Conservation (phyloP, 2,329 filamentous ascomycete genomes). For the Calonectria montana region DNA sequence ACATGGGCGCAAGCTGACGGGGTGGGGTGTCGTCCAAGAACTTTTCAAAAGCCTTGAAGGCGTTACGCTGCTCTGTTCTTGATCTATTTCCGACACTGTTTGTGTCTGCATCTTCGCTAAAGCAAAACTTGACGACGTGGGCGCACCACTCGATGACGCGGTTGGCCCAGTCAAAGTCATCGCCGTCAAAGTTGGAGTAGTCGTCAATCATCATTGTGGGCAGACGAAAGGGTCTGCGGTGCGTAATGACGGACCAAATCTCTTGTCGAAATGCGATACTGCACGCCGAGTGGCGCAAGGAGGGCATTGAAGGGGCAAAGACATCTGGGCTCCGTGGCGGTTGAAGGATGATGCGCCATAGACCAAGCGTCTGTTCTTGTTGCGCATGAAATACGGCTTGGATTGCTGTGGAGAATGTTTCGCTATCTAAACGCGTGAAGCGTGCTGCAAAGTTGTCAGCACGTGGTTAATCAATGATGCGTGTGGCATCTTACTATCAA, state of each 20-base stretch:
- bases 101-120: neutral
- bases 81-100: neutral
- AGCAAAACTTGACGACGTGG: slow-evolving; percentile 29
- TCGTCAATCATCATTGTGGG: slow-evolving; percentile 22
- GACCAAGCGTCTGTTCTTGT: slow-evolving; percentile 14
- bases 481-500: slow-evolving; percentile 16
- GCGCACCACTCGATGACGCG: slow-evolving; percentile 27
- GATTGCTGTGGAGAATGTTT: slow-evolving; percentile 27
- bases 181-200: slow-evolving; percentile 22
- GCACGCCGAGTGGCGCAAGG: slow-evolving; percentile 25
- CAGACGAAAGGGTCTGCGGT: slow-evolving; percentile 25
- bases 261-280: slow-evolving; percentile 27
- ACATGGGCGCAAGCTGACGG: slow-evolving; percentile 19
- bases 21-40: slow-evolving; percentile 24
- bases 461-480: no score
- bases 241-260: slow-evolving; percentile 29
- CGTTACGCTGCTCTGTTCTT: slow-evolving; percentile 19
- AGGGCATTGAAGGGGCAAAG: slow-evolving; percentile 23
- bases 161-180: slow-evolving; percentile 32
- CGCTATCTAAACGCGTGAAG: slow-evolving; percentile 27
- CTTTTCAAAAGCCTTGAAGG: slow-evolving; percentile 16
- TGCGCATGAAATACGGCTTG: slow-evolving; percentile 26
- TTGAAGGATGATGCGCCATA: slow-evolving; percentile 16
- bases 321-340: slow-evolving; percentile 23
- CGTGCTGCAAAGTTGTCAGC: slow-evolving; percentile 11